Base-by-base conservation (phyloP, 352 stramenopile genomes). In the Phytophthora hybrid region DNA sequence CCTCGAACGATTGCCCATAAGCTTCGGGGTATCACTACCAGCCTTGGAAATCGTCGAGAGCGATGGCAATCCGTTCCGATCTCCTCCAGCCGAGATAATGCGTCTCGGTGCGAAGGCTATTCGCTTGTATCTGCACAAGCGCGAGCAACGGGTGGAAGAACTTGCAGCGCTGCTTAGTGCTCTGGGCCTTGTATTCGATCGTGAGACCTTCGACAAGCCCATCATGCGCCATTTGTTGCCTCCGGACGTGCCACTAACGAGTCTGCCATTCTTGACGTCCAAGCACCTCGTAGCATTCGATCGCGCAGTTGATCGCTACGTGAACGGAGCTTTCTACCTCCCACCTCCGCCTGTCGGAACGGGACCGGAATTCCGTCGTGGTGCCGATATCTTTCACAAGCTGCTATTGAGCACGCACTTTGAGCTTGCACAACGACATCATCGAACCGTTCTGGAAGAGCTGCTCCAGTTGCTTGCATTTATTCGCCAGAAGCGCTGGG, bases 51-150 rank as follows among this genome's bases (percentile, higher is more conserved):
- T 80, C 26, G 73, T 93, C 6, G 78, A 91, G 37, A 88, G 81
- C 44, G 85, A 94, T 32, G 85, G 88, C 13, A 94, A 93, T 60
- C 88, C 88, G n/a, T 91, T 93, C 53, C 74, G 79, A 19, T 93
- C 84, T 10, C 88, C 88, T 4, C 88, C 88, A 6, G 77, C 88
- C 0, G 78, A 91, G 74, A 73, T 93, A 6, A 87, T 94, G 76
- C 79, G 71, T 32, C 73, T 90, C 31, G 84, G 82, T 16, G 87
- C 89, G 13, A 39, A 51, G 18, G 49, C 64, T 13, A 91, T 94
- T 31, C 84, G 77, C 13, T 49, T 16, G 8, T 94, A 94, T 53
- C 37, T 93, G 51, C 65, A 69, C 66, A 94, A 94, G 55, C 81
- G 87, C 5, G 66, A 89, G 37, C 58, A 90, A 51, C 83, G 87